Conservation (phyloP, 2,329 filamentous ascomycete genomes). For the Cladosporium sp. region DNA sequence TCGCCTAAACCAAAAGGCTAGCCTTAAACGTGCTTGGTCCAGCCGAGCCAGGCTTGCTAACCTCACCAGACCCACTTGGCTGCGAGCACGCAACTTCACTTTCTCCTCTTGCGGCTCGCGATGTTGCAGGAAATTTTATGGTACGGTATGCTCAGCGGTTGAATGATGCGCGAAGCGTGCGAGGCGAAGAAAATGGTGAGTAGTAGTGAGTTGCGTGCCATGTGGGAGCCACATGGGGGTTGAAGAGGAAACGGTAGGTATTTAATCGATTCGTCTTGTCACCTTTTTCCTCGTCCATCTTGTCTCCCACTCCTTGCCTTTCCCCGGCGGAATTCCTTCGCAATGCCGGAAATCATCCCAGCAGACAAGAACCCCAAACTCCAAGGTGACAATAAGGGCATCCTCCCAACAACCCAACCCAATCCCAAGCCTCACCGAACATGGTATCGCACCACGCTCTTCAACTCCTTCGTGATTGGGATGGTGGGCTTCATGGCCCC, state of each 20-base stretch:
- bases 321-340: no score
- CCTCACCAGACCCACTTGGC: constrained; percentile 6
- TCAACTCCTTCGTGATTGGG: constrained; percentile 53
- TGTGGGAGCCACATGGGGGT: background rate
- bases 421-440: constrained; percentile 13
- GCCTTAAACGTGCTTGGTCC: no score
- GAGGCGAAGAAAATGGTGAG: background rate
- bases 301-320: no score
- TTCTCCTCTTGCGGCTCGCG: constrained; percentile 1
- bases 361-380: background rate
- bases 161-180: no score
- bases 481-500: constrained; percentile 50
- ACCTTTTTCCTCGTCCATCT: background rate
- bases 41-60: background rate
- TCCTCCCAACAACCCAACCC: constrained; percentile 6
- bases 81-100: constrained; percentile 12
- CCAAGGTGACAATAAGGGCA: background rate
- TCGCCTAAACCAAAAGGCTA: no score
- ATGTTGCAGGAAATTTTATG: background rate
- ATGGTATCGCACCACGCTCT: constrained; percentile 52
- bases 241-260: background rate
- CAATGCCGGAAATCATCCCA: constrained; percentile 10
- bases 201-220: background rate
- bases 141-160: background rate
- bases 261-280: background rate